Base-by-base conservation (phyloP, 768 basidiomycete species). In the Pulveroboletus sp. region DNA sequence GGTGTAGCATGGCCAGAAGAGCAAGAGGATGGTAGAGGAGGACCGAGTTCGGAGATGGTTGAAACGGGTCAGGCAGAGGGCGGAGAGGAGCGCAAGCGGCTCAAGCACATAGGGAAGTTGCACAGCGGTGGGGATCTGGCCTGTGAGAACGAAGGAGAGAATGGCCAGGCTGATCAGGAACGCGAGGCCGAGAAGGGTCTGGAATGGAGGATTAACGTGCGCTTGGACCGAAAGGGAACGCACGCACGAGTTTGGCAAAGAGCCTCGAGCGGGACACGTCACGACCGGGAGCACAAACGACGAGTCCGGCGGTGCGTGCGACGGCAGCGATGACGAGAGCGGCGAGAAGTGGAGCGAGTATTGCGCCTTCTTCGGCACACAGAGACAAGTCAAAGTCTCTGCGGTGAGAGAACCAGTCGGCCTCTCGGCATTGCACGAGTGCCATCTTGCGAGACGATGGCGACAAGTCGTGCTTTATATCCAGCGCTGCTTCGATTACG, bases 1-100 rank as follows among this genome's bases (percentile, higher is more conserved):
- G 12, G 79, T 43, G 57, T 90, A 89, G 9, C 77, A 43, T 0
- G 91, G 89, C 86, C 89, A 95, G 68, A 90, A 94, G 41, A 94
- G 63, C 10, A 96, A 78, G 31, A 93, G 68, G 12, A 82, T 62
- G 2, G 86, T 74, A 0, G 89, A 90, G 0, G 93, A 86, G 9
- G 77, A 75, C 16, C 82, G 78, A 1, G 83, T 78, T 14, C 83
- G 80, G 31, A 79, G 78, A 63, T 93, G 89, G 54, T 89, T 91
- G 49, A 76, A 67, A 55, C 76, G 78, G 2, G 84, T 83, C 37
- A 91, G 68, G 20, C 72, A 52, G 3, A 77, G 61, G 16, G 80
- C 69, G 12, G 76, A 55, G 19, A 77, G 40, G 5, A 88, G 62
- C 0, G 81, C 74, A 1, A 82, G 43, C 1, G 81, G 74, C 58